Evolutionary conservation across 345 rosid genomes (phyloP).

Genomic region (Odontarrhena argentea): DNA sequence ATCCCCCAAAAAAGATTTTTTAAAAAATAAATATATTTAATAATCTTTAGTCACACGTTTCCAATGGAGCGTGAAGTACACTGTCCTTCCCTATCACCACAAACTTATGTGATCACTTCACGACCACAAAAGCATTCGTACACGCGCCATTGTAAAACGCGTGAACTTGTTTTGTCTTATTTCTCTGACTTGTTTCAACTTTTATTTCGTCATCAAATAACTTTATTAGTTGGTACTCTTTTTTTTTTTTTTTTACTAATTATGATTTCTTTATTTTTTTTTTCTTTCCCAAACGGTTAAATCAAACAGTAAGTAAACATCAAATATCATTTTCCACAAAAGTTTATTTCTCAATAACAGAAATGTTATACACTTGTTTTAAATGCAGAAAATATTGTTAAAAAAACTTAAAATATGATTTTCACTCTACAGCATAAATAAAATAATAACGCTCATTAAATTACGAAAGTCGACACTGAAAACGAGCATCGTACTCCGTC

Average conservation of each 20-base stretch:
- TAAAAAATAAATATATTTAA: neutral
- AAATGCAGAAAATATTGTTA: too few relatives aligned
- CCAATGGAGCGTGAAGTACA: conserved; percentile 14
- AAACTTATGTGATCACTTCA: neutral
- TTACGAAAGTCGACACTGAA: conserved; percentile 14
- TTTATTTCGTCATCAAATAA: conserved; percentile 36
- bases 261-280: neutral
- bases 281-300: neutral
- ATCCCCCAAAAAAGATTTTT: neutral
- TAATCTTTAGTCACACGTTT: conserved; percentile 15
- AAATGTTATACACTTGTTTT: neutral
- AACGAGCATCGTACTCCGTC: conserved; percentile 13
- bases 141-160: conserved; percentile 32
- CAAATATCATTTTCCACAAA: conserved; percentile 20
- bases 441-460: neutral
- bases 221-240: conserved; percentile 35
- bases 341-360: neutral
- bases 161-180: conserved; percentile 29
- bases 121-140: conserved; percentile 11
- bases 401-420: neutral
- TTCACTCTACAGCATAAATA: neutral
- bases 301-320: conserved; percentile 24
- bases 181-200: conserved; percentile 38
- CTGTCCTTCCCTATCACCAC: neutral
- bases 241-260: neutral